Conservation (phyloP, 2,329 filamentous ascomycete species). For the Lachnellula hyalina region DNA sequence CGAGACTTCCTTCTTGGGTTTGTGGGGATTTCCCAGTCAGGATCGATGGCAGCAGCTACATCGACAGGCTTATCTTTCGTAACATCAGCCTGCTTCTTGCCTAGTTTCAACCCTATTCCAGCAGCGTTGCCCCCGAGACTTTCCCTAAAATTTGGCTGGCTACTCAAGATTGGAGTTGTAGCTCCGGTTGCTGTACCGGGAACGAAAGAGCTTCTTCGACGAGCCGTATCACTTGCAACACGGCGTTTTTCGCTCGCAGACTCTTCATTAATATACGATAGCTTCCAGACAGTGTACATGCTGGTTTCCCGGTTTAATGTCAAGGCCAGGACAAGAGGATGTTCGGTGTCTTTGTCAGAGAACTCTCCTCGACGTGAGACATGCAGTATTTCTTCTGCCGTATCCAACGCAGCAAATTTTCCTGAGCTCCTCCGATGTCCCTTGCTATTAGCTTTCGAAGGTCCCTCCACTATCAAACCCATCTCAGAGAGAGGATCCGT, state of each 20-base stretch:
- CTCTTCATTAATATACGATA: slow-evolving; percentile 69
- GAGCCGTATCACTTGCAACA: slow-evolving; percentile 33
- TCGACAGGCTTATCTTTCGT: slow-evolving; percentile 41
- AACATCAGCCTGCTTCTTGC: slow-evolving; percentile 18
- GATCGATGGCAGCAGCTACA: slow-evolving; percentile 65
- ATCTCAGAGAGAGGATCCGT: slow-evolving; percentile 83
- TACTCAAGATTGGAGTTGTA: slow-evolving; percentile 61
- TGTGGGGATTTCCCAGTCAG: slow-evolving; percentile 53
- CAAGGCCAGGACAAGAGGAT: slow-evolving; percentile 65
- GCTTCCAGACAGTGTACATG: slow-evolving; percentile 79
- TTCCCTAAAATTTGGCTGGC: slow-evolving; percentile 64
- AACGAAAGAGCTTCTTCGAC: slow-evolving; percentile 58
- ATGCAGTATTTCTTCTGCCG: slow-evolving; percentile 78
- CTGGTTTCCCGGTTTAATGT: slow-evolving; percentile 74
- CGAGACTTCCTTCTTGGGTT: slow-evolving; percentile 58
- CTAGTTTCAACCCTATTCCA: slow-evolving; percentile 15
- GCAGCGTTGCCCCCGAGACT: slow-evolving; percentile 54
- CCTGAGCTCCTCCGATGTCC: slow-evolving; percentile 36
- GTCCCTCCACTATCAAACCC: slow-evolving; percentile 68
- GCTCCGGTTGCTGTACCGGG: slow-evolving; percentile 66
- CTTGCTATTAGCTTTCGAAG: slow-evolving; percentile 37
- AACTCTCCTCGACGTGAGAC: slow-evolving; percentile 63
- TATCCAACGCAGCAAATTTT: slow-evolving; percentile 58
- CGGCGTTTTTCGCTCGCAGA: slow-evolving; percentile 35
- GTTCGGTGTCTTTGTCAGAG: slow-evolving; percentile 31